Base-by-base conservation (phyloP, 129 eudicot genomes). In the Kitagawia praeruptora region DNA sequence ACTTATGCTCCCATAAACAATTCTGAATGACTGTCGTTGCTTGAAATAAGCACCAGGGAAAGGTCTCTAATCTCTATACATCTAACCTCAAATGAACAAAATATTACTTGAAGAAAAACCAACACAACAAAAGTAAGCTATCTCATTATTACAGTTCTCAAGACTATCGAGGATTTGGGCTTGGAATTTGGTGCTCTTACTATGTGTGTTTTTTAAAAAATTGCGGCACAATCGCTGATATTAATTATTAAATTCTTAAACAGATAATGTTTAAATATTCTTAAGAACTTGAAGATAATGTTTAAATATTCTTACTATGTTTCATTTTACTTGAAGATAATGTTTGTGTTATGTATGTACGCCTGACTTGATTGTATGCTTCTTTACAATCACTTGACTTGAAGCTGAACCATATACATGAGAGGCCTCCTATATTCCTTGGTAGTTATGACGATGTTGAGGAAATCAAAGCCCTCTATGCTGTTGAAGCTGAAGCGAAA, bases 401-500 rank as follows among this genome's bases (percentile, higher is more conserved):
- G 88, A 85, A 88, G 71, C 99, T 97, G 1, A 80, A 75, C 85
- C 89, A 87, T 77, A 92, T 95, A 67, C 99, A 95, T 42, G 97
- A 95, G 61, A 85, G 99, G 64, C 92, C 99, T 34, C 97, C 99
- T 18, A 88, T 95, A 84, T 95, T 95, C 85, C 88, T 95, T 27
- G 99, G 99, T 49, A 95, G 99, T 89, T 92, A 86, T 44, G 99
- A 95, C n/a, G 99, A 95, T 56, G 94, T 95, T 75, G 97, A 95
- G 80, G 96, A 90, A 85, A 95, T 95, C 85, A 95, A 92, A 85
- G 96, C 93, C 38, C 84, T 95, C 11, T 92, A 95, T 81, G 97
- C 94, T 51, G 99, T 96, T 40, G 95, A 89, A 81, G 98, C 97
- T 45, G 93, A 89, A 81, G 89, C 66, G 74, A 47, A 28, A 86